phyloP scores from a whole-genome alignment of 1,139 yeast genomes.

The Geotrichum bryndzae region DNA sequence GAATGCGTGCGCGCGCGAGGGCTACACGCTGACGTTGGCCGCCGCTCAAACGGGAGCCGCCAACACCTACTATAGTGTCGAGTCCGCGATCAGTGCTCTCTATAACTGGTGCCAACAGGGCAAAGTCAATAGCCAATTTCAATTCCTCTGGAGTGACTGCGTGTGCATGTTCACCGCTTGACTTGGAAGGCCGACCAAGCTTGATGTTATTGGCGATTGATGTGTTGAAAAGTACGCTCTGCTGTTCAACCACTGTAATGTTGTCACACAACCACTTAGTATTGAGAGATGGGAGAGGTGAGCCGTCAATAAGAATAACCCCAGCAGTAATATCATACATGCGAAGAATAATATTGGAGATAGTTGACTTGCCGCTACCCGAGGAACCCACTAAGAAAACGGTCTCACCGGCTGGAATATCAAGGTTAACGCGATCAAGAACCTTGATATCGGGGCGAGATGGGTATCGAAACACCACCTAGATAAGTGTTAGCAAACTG shows the following conservation, averaged over 20 bases:
- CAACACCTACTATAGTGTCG: constrained; percentile 46
- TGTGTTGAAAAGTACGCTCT: constrained; percentile 57
- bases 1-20: constrained; percentile 70
- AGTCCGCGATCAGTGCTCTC: constrained; percentile 47
- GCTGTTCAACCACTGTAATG: constrained; percentile 69
- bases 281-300: constrained; percentile 41
- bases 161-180: constrained; percentile 25
- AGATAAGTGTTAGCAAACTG: neutral
- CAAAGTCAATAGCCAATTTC: constrained; percentile 47
- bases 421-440: constrained; percentile 43
- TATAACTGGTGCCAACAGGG: constrained; percentile 41
- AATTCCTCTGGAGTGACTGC: constrained; percentile 31
- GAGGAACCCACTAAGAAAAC: constrained; percentile 76
- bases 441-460: constrained; percentile 44
- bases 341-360: constrained; percentile 56
- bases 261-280: constrained; percentile 53
- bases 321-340: constrained; percentile 51
- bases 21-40: constrained; percentile 85
- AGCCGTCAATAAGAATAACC: constrained; percentile 50
- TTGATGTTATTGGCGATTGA: constrained; percentile 59
- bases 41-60: constrained; percentile 62
- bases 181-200: constrained; percentile 35
- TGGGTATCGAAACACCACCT: constrained; percentile 53
- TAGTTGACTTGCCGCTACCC: constrained; percentile 88
- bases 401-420: constrained; percentile 43